Base-by-base conservation (phyloP, 2,329 filamentous ascomycete species). In the Stagonosporopsis rhizophila region DNA sequence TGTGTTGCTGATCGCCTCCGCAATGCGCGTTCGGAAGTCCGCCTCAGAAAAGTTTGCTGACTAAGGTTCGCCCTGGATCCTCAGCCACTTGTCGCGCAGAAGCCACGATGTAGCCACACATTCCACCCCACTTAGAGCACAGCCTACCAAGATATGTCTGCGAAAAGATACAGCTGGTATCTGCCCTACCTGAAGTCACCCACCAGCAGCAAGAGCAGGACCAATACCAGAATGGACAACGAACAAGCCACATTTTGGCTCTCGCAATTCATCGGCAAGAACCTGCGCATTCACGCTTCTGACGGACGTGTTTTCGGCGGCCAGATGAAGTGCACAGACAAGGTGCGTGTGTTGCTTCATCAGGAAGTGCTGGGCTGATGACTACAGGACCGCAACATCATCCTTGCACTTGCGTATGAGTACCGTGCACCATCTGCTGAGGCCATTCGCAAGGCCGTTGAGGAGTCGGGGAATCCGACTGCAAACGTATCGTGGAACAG, bases 301-400 rank as follows among this genome's bases (percentile, higher is more conserved):
- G 94, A 98, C 73, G 87, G 86, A 15, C 90, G 95, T 58, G 87
- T 96, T 75, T 99, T 98, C 76, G 86, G 92, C 52, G 95, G 95
- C 19, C 84, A 87, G 61, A 90, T 99, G 79, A 97, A 96, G 78
- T 99, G 95, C 80, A 97, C 93, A 27, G 95, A 99, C 80, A 87
- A 89, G 57, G 92, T 96, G 79, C 46, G 85, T 82, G 23, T 35
- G 17, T 28, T 27, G 23, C 19, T 32, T 9, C 38, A 20, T 19
- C 34, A 22, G 27, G 8, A 1, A n/a, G 4, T 35, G 6, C 23
- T 17, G 25, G 27, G 60, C 53, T 56, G 25, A 46, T 30, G 38
- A 4, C 28, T 38, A 6, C 65, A 96, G 92, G 90, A 96, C 60
- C 86, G 85, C 68, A 97, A 99, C 70, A 84, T 98, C 62, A 91